Evolutionary conservation across 2,329 filamentous ascomycete species (phyloP).

Genomic region (Pseudogymnoascus sp.): DNA sequence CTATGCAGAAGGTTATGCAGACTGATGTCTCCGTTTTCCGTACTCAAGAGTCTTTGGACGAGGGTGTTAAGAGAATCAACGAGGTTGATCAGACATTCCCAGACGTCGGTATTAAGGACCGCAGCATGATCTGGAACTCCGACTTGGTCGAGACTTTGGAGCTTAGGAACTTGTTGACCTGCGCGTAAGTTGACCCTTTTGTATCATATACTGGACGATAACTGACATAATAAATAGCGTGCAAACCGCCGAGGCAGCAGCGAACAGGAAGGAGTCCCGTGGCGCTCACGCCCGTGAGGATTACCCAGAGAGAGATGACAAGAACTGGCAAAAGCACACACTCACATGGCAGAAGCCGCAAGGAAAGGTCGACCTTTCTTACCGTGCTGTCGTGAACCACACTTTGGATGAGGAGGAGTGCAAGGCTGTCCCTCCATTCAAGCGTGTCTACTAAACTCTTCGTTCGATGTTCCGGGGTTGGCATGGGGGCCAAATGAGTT

Average conservation of each 20-base stretch:
- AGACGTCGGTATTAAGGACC: conserved; percentile 90
- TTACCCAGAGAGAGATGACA: conserved; percentile 88
- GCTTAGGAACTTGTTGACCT: conserved; percentile 89
- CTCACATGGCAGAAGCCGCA: conserved; percentile 96
- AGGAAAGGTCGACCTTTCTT: conserved; percentile 75
- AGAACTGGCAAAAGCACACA: conserved; percentile 99
- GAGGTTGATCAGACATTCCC: conserved; percentile 74
- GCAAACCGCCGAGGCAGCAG: conserved; percentile 86
- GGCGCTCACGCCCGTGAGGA: conserved; percentile 97
- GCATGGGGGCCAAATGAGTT: conserved; percentile 4
- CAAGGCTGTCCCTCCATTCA: conserved; percentile 93
- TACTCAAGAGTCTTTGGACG: conserved; percentile 85
- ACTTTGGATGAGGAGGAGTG: conserved; percentile 95
- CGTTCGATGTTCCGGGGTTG: conserved; percentile 6
- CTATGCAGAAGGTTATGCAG: conserved; percentile 99
- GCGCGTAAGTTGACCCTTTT: conserved; percentile 60
- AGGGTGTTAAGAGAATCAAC: conserved; percentile 82
- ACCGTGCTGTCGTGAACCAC: conserved; percentile 72
- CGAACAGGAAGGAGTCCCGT: conserved; percentile 93
- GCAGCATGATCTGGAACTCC: conserved; percentile 99
- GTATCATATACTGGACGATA: conserved; percentile 19
- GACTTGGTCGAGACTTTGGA: conserved; percentile 95
- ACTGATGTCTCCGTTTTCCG: conserved; percentile 95
- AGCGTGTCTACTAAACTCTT: conserved; percentile 68
- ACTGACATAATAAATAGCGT: conserved; percentile 41